Conservation (phyloP, 352 stramenopile species). For the Detonula confervacea region DNA sequence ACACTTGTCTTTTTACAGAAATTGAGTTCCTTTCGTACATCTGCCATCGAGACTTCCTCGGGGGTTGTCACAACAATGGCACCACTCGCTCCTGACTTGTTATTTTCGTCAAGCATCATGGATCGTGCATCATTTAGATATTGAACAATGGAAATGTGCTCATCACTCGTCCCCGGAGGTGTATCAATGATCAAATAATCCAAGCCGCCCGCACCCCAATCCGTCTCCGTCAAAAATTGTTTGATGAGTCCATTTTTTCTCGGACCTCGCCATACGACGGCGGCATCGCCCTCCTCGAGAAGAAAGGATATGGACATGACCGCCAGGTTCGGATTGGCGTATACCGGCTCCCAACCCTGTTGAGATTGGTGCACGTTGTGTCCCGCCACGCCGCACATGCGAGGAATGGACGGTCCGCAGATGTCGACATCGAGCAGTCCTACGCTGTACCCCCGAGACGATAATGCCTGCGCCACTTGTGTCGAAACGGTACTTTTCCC, state of each 20-base stretch:
- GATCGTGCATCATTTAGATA: slow-evolving; percentile 98
- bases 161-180: slow-evolving; percentile 98
- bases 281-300: slow-evolving; percentile 95
- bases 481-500: slow-evolving; percentile 99
- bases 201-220: slow-evolving; percentile 94
- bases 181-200: slow-evolving; percentile 99
- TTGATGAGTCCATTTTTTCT: slow-evolving; percentile 99
- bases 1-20: slow-evolving; percentile 97
- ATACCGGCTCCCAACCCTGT: slow-evolving; percentile 99
- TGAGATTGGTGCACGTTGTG: slow-evolving; percentile 97
- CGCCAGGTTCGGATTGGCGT: slow-evolving; percentile 95
- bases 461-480: slow-evolving; percentile 97
- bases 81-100: slow-evolving; percentile 68
- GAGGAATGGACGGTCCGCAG: slow-evolving; percentile 96
- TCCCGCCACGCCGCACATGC: slow-evolving; percentile 91
- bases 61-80: slow-evolving; percentile 99
- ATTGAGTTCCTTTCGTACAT: slow-evolving; percentile 99
- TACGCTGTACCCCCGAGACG: slow-evolving; percentile 92
- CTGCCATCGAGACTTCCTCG: slow-evolving; percentile 98
- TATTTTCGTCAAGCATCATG: background rate
- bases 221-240: slow-evolving; percentile 99
- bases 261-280: slow-evolving; percentile 99
- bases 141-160: slow-evolving; percentile 99
- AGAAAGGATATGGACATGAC: slow-evolving; percentile 99
- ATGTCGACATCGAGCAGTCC: slow-evolving; percentile 99